These are phyloP conservation scores for Hypoxylon sp. DNA, from an alignment of 2,329 filamentous ascomycete genomes.

Conservation along the genomic window DNA sequence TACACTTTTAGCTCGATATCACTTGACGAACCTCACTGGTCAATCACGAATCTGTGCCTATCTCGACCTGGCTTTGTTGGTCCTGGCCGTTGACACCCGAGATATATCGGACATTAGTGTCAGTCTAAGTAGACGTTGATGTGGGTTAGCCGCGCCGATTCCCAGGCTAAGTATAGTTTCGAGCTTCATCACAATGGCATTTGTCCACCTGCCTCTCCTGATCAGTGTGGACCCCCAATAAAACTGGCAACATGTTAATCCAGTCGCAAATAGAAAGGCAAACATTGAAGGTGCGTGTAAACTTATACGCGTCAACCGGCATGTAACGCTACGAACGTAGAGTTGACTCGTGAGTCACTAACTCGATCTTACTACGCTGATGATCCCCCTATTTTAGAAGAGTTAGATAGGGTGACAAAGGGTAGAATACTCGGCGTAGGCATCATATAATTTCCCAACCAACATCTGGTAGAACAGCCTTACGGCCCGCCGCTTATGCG, in stretches of 20 bases:
- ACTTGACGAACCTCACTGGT: conserved; percentile 18
- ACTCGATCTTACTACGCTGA: conserved; percentile 16
- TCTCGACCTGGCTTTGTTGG: conserved; percentile 4
- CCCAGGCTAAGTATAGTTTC: conserved; percentile 11
- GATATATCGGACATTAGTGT: conserved; percentile 17
- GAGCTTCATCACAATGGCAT: conserved; percentile 8
- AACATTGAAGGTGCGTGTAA: conserved; percentile 5
- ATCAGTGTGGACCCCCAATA: conserved; percentile 12
- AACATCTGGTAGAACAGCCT: conserved; percentile 40
- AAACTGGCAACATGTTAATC: not conserved
- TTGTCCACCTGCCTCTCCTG: conserved; percentile 18
- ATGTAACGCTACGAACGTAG: conserved; percentile 21
- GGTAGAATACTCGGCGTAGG: conserved; percentile 20
- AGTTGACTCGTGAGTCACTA: conserved; percentile 18
- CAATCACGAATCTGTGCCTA: not conserved
- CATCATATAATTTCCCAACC: conserved; percentile 28
- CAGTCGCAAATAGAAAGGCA: conserved; percentile 14
- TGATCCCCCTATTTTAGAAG: conserved; percentile 23
- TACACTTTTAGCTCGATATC: conserved; percentile 23
- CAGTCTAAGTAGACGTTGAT: conserved; percentile 10
- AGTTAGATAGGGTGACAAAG: conserved; percentile 7
- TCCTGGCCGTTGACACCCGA: conserved; percentile 20
- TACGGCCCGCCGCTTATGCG: conserved; percentile 38
- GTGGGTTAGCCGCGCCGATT: conserved; percentile 1
- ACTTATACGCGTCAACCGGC: conserved; percentile 12